Base-by-base conservation (phyloP, 176 grass and related monocot genomes). In the Rhipidocladum racemiflorum region DNA sequence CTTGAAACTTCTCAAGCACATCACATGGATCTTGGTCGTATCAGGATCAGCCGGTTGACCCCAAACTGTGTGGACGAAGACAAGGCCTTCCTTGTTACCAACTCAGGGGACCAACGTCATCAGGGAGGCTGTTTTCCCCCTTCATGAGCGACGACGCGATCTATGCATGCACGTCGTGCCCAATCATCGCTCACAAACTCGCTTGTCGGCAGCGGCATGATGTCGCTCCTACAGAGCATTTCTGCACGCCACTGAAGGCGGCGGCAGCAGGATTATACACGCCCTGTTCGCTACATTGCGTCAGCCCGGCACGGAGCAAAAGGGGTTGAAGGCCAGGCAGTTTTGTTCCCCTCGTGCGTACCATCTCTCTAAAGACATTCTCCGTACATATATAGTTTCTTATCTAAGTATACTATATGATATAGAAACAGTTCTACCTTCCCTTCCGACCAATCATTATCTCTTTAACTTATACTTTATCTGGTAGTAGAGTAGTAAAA, bases 201-300 rank as follows among this genome's bases (percentile, higher is more conserved):
- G 7, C 40, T 65, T 88, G 81, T 60, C 81, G 75, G 68, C 87
- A 71, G 43, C 14, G 23, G 10, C 11, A 79, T 23, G 80, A 25
- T 17, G 25, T 9, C 68, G 24, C 44, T 48, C 3, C 14, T 30
- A 13, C 64, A 30, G 24, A 29, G 40, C 16, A 7, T 29, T 1
- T 24, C 81, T 49, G 83, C 63, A 20, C 83, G 77, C 70, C 70
- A 70, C 71, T 81, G 87, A 81, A 72, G 68, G 39, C 77, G 40
- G 61, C 50, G 3, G 54, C 24, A 53, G 75, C 68, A 78, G 65
- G 51, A 60, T 27, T 4, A 6, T 4, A 21, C 78, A 29, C 35
- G 15, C 79, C 9, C 75, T 79, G 75, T 79, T 79, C 12, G 61
- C 68, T 50, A 17, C 86, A 83, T 20, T 0, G 45, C 65, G 42